Evolutionary conservation across 495 filamentous ascomycete species (phyloP), one percentile per base, ranked within the genome.

Genomic region (Penicillium paxilli): DNA sequence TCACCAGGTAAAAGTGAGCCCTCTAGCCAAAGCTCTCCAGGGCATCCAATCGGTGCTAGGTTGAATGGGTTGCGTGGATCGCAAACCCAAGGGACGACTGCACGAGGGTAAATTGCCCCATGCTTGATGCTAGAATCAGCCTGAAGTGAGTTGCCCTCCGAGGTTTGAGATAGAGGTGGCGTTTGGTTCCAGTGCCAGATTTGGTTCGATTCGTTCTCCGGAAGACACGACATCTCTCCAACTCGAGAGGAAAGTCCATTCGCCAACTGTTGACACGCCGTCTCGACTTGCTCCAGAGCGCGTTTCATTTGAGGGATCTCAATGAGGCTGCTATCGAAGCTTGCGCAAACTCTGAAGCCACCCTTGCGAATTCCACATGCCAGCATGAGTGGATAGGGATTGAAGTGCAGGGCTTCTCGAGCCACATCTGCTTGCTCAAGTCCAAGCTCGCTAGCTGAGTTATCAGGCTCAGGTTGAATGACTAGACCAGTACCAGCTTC

Each of bases 341-440:
- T 87, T 1, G 84, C 84, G 59, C 79, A 81, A 26, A 87, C 67
- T 16, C 80, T 53, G 61, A 87, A 83, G 1, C 84, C 82, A 19
- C 72, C 69, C 17, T 78, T 72, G 47, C 75, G 71, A 6, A 88
- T 70, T 9, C 79, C 79, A 62, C 82, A 87, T 9, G 78, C 82
- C 33, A 87, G 63, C 81, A 87, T 88, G 11, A 88, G 68, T 3
- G 81, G 79, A 59, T 88, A 87, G 0, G 84, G 81, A 52, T 87
- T 87, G 65, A 88, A 88, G 52, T 86, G 80, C 20, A 87, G 73
- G 0, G 84, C 84, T 58, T 86, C 84, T 17, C 76, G 75, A 1
- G 80, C 84, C 4, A 81, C 81, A 57, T 85, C 85, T 3, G 73
- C 82, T 1, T 76, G 65, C 0, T 75, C 67, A 37, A 85, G 80